Evolutionary conservation across 164 flowering plant genomes (phyloP).

Genomic region (Litsea cubeba): DNA sequence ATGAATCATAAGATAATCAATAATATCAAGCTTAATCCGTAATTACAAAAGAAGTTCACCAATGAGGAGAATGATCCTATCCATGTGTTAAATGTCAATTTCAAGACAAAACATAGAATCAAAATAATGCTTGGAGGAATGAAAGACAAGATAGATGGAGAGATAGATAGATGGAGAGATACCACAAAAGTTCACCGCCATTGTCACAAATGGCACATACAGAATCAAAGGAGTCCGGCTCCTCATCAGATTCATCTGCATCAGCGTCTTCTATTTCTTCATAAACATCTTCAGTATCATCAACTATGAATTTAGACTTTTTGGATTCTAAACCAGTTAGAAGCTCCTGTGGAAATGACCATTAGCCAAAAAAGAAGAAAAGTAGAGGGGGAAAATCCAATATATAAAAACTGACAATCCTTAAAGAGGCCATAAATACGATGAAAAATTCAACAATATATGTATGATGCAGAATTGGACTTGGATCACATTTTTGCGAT

Average conservation of each 20-base stretch:
- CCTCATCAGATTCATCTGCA: constrained; percentile 38
- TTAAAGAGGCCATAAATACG: no score
- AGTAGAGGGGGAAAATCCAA: not conserved
- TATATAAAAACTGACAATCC: not conserved
- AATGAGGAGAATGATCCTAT: not conserved
- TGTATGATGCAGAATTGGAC: no score
- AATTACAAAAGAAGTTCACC: no score
- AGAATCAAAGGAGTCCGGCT: constrained; percentile 48
- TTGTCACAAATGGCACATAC: constrained; percentile 87
- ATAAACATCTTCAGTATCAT: constrained; percentile 36
- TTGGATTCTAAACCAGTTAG: constrained; percentile 8
- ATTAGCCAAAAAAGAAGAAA: not conserved
- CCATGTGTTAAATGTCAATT: not conserved
- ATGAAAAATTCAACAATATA: no score
- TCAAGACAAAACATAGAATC: not conserved
- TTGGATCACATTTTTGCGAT: no score
- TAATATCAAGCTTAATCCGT: no score
- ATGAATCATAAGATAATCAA: no score
- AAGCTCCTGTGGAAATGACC: constrained; percentile 22
- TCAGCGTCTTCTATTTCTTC: constrained; percentile 24
- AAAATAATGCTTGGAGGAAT: not conserved
- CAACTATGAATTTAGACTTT: constrained; percentile 37
- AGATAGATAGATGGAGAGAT: constrained; percentile 2
- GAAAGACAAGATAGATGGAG: not conserved
- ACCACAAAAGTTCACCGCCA: constrained; percentile 80